Percentiles rank a stretch among this genome's conserved stretches.
These are phyloP conservation scores for Paramyrothecium roridum DNA, from an alignment of 2,329 filamentous ascomycete genomes.

Conservation along the genomic window DNA sequence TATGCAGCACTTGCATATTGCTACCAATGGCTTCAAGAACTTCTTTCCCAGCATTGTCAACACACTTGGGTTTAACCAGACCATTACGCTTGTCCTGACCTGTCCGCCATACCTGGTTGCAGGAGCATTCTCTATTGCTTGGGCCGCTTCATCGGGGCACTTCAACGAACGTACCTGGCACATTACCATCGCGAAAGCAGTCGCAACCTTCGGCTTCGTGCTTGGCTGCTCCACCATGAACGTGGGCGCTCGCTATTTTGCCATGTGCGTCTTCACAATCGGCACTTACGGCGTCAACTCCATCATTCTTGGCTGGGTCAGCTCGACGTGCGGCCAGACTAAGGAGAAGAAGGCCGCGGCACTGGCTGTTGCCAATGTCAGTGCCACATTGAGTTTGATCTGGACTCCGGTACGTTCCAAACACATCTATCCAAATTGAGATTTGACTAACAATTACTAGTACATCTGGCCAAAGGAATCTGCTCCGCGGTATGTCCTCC, in stretches of 20 bases:
- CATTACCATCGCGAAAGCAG: neutral
- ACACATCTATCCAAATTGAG: neutral
- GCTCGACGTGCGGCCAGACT: conserved; percentile 30
- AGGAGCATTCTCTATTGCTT: conserved; percentile 9
- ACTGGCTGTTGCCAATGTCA: conserved; percentile 24
- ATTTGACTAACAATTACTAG: neutral
- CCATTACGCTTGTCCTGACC: neutral
- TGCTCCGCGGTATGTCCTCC: conserved; percentile 17
- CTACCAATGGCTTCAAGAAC: conserved; percentile 1
- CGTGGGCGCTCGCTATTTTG: conserved; percentile 19
- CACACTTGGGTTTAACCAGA: neutral
- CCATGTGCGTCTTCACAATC: conserved; percentile 24
- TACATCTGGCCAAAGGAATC: conserved; percentile 34
- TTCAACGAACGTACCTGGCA: conserved; percentile 1
- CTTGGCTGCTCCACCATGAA: conserved; percentile 25
- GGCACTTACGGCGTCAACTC: conserved; percentile 29
- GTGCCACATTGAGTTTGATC: conserved; percentile 12
- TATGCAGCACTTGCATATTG: conserved; percentile 1
- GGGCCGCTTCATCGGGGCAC: neutral
- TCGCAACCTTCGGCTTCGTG: conserved; percentile 6
- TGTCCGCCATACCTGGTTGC: conserved; percentile 1
- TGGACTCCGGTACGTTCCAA: conserved; percentile 8
- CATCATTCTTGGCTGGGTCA: conserved; percentile 34
- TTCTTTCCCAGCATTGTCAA: conserved; percentile 1
- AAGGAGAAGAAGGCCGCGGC: conserved; percentile 35